Evolutionary conservation across 441 rosid genomes (phyloP), one percentile per base, ranked within the genome.

Genomic region (Dalechampia spathulata): DNA sequence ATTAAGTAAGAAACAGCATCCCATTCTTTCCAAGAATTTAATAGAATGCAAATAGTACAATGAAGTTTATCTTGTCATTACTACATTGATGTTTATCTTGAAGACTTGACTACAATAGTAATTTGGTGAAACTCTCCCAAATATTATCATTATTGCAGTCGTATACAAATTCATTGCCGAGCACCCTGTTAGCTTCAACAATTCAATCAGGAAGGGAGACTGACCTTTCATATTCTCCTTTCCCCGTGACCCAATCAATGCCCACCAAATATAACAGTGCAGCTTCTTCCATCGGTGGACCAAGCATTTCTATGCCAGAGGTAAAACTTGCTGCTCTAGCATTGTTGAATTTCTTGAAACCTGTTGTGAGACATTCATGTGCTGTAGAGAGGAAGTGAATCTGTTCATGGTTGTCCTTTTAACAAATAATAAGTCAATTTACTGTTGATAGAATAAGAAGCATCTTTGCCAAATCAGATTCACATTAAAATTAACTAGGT

Each of bases 241-340:
- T 93, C 65, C 82, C 90, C 5, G 71, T 73, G 62, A 58, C 88
- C 37, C 95, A 86, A 63, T 73, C 92, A 39, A 70, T 77, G 80
- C 81, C 90, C 34, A 60, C 87, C 25, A 86, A 83, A 73, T 87
- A 72, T 60, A 71, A 69, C 78, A 89, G 68, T 63, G 64, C 83
- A 14, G 65, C 83, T 54, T 77, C 98, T 54, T 71, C 99, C 46
- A 65, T 82, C 53, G 77, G 79, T 63, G 87, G 83, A 71, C 81
- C 96, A 56, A 77, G 80, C 64, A 72, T 83, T 34, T 79, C 95
- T 62, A 72, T 86, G 78, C 72, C 96, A 45, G 99, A 93, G 97
- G 99, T 90, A 69, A 83, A 60, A 25, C 6, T 21, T 30, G 34
- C 34, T n/a, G n/a, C n/a, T 63, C 43, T 48, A 32, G 19, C 28